phyloP scores from a whole-genome alignment of 148 eudicot species.

The Persicaria maculosa region DNA sequence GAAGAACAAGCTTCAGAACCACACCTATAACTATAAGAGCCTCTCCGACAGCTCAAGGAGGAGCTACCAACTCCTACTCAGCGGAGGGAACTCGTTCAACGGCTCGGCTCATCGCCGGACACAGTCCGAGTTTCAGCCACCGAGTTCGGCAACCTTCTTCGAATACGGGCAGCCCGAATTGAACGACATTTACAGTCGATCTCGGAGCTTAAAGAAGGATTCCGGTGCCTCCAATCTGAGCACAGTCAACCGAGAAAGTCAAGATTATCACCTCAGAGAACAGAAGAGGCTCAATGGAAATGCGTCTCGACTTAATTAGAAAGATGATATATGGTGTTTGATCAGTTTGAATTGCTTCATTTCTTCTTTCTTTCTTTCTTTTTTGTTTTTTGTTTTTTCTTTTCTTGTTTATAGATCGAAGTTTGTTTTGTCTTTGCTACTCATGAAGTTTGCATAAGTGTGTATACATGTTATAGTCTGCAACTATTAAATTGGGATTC shows the following conservation, averaged over 20 bases:
- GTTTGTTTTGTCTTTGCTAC: too few species aligned
- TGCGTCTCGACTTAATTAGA: neutral
- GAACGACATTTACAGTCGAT: neutral
- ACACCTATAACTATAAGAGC: conserved; percentile 7
- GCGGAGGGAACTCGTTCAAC: conserved; percentile 6
- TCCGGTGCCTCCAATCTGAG: neutral
- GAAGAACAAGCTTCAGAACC: conserved; percentile 4
- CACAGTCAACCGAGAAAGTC: neutral
- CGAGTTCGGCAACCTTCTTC: neutral
- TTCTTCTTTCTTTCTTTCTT: neutral
- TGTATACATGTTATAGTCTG: too few species aligned
- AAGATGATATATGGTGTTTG: too few species aligned
- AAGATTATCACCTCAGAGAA: neutral
- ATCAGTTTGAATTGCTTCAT: neutral
- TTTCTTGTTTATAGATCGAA: too few species aligned
- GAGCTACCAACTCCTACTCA: conserved; percentile 2
- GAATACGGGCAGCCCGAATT: neutral
- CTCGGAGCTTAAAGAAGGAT: neutral
- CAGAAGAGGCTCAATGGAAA: neutral
- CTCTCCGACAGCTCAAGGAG: conserved; percentile 13
- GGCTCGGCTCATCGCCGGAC: conserved; percentile 8
- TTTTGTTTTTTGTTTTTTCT: too few species aligned
- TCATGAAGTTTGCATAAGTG: too few species aligned
- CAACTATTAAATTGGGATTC: too few species aligned
- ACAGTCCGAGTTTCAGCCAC: neutral